These are phyloP conservation scores for Pythium phragmiticola DNA, from an alignment of 352 stramenopile genomes.

Conservation along the genomic window DNA sequence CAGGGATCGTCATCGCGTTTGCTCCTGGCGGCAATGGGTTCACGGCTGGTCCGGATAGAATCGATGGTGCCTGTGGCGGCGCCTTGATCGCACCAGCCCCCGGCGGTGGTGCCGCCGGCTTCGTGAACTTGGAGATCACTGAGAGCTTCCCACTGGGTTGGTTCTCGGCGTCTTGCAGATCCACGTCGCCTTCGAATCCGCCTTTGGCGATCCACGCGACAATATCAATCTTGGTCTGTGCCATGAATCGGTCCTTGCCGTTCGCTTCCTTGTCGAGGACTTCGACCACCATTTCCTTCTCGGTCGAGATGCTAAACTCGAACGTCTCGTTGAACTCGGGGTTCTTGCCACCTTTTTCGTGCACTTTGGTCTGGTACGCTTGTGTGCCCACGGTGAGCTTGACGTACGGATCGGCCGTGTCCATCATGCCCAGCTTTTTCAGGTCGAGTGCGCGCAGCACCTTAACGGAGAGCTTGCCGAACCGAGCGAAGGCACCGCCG, in stretches of 20 bases:
- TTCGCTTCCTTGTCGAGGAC: slow-evolving; percentile 90
- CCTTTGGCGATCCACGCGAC: slow-evolving; percentile 92
- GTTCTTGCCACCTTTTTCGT: slow-evolving; percentile 91
- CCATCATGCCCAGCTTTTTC: slow-evolving; percentile 92
- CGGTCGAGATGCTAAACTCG: slow-evolving; percentile 94
- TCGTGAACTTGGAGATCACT: slow-evolving; percentile 85
- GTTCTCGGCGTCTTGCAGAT: slow-evolving; percentile 81
- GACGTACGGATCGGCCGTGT: slow-evolving; percentile 92
- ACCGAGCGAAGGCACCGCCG: slow-evolving; percentile 71
- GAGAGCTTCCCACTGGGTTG: slow-evolving; percentile 84
- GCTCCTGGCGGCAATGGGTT: slow-evolving; percentile 55
- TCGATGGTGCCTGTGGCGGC: slow-evolving; percentile 50
- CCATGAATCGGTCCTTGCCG: slow-evolving; percentile 93
- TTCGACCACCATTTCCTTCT: slow-evolving; percentile 93
- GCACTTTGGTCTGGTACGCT: slow-evolving; percentile 72
- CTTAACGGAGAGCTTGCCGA: slow-evolving; percentile 91
- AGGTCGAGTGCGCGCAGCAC: slow-evolving; percentile 90
- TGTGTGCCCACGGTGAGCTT: slow-evolving; percentile 91
- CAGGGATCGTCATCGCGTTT: slow-evolving; percentile 56
- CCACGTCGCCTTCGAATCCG: slow-evolving; percentile 90
- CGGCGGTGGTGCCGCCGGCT: slow-evolving; percentile 44
- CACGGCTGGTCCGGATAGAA: slow-evolving; percentile 63
- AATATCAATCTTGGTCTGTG: slow-evolving; percentile 88
- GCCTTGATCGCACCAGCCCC: slow-evolving; percentile 42
- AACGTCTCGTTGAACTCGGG: slow-evolving; percentile 94